Conservation (phyloP, 129 eudicot genomes). For the Flaveria linearis region DNA sequence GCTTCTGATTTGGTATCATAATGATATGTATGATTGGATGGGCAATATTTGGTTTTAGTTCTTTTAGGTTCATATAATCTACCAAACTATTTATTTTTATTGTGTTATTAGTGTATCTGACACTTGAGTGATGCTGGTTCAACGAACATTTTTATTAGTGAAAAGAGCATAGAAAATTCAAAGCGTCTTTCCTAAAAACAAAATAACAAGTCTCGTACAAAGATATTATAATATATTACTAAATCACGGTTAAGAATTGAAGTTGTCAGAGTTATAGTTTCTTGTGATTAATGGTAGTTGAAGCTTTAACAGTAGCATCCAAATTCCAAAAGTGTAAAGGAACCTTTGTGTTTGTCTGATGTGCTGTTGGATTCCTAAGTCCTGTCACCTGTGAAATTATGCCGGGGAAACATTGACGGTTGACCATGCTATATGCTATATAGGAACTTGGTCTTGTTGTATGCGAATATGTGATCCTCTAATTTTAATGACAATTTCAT, state of each 20-base stretch:
- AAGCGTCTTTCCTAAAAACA: no score
- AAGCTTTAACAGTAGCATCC: neutral
- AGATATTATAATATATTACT: no score
- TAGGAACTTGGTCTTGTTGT: neutral
- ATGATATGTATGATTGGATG: neutral
- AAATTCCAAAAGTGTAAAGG: conserved; percentile 10
- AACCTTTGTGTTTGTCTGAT: conserved; percentile 18
- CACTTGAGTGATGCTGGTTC: no score
- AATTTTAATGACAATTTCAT: neutral
- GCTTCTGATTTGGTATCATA: neutral
- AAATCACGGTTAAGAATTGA: neutral
- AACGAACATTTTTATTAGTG: no score
- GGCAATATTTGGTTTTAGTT: neutral
- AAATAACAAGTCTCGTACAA: no score
- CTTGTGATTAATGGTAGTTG: conserved; percentile 3
- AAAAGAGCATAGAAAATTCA: no score
- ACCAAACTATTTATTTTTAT: neutral
- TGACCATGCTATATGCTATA: conserved; percentile 13
- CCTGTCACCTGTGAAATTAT: conserved; percentile 25
- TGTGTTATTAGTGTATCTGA: no score
- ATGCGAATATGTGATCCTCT: no score
- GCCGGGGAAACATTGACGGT: conserved; percentile 24
- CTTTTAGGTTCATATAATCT: neutral
- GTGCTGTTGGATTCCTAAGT: conserved; percentile 34
- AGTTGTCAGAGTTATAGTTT: conserved; percentile 7